phyloP scores from a whole-genome alignment of 345 rosid species.

The Aquilaria yunnanensis region DNA sequence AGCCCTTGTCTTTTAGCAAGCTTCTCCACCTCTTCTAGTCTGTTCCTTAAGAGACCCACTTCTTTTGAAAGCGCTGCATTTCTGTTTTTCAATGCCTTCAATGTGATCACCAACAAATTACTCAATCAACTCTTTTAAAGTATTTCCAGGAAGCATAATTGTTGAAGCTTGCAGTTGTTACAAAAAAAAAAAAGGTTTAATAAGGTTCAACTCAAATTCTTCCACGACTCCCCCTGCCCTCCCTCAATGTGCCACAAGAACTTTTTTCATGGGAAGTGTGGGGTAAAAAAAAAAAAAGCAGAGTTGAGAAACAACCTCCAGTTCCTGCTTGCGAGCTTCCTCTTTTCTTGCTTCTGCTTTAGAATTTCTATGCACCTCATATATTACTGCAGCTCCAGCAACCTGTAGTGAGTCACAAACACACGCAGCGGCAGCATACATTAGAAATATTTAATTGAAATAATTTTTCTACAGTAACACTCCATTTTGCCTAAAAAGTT shows the following conservation, averaged over 20 bases:
- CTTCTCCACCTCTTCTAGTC: constrained; percentile 5
- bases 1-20: constrained; percentile 1
- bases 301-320: constrained; percentile 20
- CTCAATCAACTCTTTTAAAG: background rate
- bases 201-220: too few relatives aligned
- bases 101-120: background rate
- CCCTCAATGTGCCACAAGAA: too few relatives aligned
- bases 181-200: too few relatives aligned
- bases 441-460: too few relatives aligned
- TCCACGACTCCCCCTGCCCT: too few relatives aligned
- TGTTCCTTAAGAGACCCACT: constrained; percentile 1
- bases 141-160: too few relatives aligned
- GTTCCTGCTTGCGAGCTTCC: constrained; percentile 25
- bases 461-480: too few relatives aligned
- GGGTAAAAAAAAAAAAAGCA: background rate
- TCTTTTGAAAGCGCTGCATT: constrained; percentile 3
- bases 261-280: too few relatives aligned
- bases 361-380: constrained; percentile 41
- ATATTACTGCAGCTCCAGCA: constrained; percentile 34
- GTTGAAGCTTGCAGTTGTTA: too few relatives aligned
- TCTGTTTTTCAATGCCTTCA: constrained; percentile 4
- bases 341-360: constrained; percentile 48
- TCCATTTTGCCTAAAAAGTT: too few relatives aligned
- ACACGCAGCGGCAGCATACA: too few relatives aligned
- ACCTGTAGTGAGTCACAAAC: constrained; percentile 20